These are phyloP conservation scores for Ustilaginoidea virens DNA, from an alignment of 2,329 filamentous ascomycete species.

Conservation along the genomic window DNA sequence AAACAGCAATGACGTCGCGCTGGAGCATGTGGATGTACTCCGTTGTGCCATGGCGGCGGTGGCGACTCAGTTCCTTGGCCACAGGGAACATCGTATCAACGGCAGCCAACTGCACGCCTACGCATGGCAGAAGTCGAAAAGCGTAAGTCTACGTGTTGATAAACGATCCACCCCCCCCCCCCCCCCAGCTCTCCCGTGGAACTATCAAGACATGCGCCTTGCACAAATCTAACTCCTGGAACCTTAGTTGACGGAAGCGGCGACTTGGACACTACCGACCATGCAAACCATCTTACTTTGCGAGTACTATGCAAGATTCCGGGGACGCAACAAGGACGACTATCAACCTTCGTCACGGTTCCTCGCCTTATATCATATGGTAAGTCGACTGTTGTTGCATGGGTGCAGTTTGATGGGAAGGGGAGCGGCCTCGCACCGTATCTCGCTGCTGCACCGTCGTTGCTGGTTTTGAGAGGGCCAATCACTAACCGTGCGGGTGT, in stretches of 20 bases:
- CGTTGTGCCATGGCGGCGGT: slow-evolving; percentile 42
- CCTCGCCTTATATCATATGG: slow-evolving; percentile 35
- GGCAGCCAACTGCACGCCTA: slow-evolving; percentile 35
- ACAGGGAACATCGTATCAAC: slow-evolving; percentile 32
- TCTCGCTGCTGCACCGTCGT: too few species aligned
- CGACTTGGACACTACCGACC: slow-evolving; percentile 27
- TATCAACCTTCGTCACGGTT: slow-evolving; percentile 33
- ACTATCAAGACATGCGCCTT: neutral
- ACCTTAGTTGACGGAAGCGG: slow-evolving; percentile 20
- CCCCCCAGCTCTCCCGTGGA: neutral
- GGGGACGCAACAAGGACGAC: slow-evolving; percentile 31
- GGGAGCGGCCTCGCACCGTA: too few species aligned
- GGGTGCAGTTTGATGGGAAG: too few species aligned
- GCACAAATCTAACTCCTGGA: slow-evolving; percentile 8
- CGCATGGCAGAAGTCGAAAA: slow-evolving; percentile 32
- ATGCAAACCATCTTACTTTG: slow-evolving; percentile 40
- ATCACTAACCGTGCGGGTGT: too few species aligned
- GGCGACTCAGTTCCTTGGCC: slow-evolving; percentile 33
- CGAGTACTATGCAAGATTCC: slow-evolving; percentile 39
- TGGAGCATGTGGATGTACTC: slow-evolving; percentile 26
- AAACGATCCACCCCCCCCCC: neutral
- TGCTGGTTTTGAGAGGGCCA: too few species aligned
- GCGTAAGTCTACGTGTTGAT: slow-evolving; percentile 28
- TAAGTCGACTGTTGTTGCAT: too few species aligned
- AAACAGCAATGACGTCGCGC: slow-evolving; percentile 12